phyloP scores from a whole-genome alignment of 1,139 yeast genomes.

The Suhomyces maxii region DNA sequence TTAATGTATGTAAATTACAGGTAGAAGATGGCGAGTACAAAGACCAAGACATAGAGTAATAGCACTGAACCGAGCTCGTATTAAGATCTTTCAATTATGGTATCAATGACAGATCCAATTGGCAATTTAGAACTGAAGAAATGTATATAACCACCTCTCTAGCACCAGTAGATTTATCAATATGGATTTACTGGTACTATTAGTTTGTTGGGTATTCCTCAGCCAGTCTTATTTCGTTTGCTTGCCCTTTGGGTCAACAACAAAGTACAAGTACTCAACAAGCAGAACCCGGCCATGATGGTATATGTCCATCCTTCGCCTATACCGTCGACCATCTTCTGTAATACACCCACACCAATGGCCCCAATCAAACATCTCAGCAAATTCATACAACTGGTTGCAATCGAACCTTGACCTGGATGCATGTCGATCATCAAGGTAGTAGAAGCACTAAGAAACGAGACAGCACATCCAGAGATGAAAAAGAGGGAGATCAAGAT shows the following conservation, averaged over 20 bases:
- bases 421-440: conserved; percentile 33
- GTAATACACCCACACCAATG: conserved; percentile 23
- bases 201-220: not conserved
- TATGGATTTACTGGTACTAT: not conserved
- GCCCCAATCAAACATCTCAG: conserved; percentile 27
- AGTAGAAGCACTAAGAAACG: conserved; percentile 25
- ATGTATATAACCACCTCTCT: not conserved
- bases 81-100: no score
- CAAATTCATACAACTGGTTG: conserved; percentile 33
- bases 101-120: no score
- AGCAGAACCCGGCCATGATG: conserved; percentile 19
- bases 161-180: no score
- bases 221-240: not conserved
- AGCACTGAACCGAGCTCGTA: no score
- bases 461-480: conserved; percentile 46
- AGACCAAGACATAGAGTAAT: no score
- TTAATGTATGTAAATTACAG: no score
- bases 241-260: not conserved
- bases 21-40: no score
- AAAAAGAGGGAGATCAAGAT: conserved; percentile 57
- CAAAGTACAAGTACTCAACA: conserved; percentile 1
- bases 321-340: conserved; percentile 19
- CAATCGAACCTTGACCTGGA: conserved; percentile 31
- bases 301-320: conserved; percentile 27
- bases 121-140: no score